These are phyloP conservation scores for Candida dajiaensis DNA, from an alignment of 805 yeast species.

Conservation along the genomic window DNA sequence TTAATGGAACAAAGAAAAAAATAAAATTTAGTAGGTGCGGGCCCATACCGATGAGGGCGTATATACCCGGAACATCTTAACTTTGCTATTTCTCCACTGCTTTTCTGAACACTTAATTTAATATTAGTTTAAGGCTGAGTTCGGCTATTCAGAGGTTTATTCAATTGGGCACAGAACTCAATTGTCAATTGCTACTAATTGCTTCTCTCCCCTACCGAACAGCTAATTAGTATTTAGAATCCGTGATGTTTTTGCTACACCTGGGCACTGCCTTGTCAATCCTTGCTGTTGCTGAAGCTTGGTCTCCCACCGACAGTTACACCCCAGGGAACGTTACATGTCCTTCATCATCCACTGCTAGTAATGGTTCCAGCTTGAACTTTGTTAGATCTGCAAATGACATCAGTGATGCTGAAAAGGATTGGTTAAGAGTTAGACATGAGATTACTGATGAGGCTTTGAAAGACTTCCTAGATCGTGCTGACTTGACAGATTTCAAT, in stretches of 20 bases:
- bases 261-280: neutral
- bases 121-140: too few relatives aligned
- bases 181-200: too few relatives aligned
- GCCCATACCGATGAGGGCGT: too few relatives aligned
- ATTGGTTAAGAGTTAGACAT: conserved; percentile 43
- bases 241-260: neutral
- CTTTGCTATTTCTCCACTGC: too few relatives aligned
- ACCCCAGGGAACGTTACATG: conserved; percentile 57
- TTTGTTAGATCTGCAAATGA: conserved; percentile 41
- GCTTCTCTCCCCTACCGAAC: too few relatives aligned
- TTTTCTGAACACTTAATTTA: too few relatives aligned
- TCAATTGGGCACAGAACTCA: too few relatives aligned
- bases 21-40: too few relatives aligned
- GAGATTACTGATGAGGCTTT: conserved; percentile 26
- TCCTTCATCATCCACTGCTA: conserved; percentile 28
- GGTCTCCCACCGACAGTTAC: conserved; percentile 48
- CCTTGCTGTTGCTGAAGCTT: conserved; percentile 1
- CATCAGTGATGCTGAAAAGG: conserved; percentile 40
- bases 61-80: too few relatives aligned
- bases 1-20: too few relatives aligned
- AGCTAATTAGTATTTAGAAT: too few relatives aligned
- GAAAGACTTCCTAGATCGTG: conserved; percentile 33
- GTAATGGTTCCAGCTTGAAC: conserved; percentile 1
- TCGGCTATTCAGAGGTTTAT: too few relatives aligned
- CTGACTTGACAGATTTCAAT: conserved; percentile 41